Evolutionary conservation across 108 stramenopile species (phyloP).

Genomic region (Cyclotella choctawhatcheeana): DNA sequence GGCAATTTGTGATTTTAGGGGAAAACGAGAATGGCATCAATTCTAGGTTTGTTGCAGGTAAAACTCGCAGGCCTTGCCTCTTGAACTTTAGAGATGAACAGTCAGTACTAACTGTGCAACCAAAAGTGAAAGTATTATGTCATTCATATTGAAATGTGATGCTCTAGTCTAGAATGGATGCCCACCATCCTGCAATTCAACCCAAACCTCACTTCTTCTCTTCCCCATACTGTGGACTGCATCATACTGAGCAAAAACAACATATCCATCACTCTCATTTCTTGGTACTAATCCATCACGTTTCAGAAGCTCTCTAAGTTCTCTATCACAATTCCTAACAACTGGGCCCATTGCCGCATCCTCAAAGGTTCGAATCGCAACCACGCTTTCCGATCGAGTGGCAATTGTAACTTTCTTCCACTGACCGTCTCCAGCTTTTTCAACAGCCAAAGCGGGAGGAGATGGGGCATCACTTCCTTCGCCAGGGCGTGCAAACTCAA

Average conservation of each 20-base stretch:
- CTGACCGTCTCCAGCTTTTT: constrained; percentile 57
- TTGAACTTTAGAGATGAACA: too few species aligned
- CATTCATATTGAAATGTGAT: neutral
- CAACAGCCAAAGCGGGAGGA: constrained; percentile 51
- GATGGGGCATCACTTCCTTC: constrained; percentile 32
- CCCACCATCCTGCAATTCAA: constrained; percentile 73
- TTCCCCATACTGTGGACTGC: constrained; percentile 88
- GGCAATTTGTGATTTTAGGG: too few species aligned
- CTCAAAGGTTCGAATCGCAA: constrained; percentile 78
- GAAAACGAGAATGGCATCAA: too few species aligned
- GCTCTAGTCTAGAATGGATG: constrained; percentile 48
- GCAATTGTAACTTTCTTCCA: constrained; percentile 56
- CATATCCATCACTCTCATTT: constrained; percentile 44
- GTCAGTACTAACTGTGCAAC: too few species aligned
- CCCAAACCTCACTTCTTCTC: constrained; percentile 90
- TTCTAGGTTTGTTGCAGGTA: too few species aligned
- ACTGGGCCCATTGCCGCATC: constrained; percentile 86
- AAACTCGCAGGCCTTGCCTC: too few species aligned
- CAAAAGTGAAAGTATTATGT: too few species aligned
- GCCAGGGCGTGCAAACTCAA: constrained; percentile 71
- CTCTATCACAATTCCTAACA: constrained; percentile 67
- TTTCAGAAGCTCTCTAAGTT: constrained; percentile 61
- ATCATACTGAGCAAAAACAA: constrained; percentile 90
- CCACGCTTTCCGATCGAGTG: constrained; percentile 51
- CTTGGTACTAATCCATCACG: constrained; percentile 63